Percentiles rank a stretch among this genome's conserved stretches.
Evolutionary conservation across 495 filamentous ascomycete species (phyloP).

Genomic region (Neurospora sp.): DNA sequence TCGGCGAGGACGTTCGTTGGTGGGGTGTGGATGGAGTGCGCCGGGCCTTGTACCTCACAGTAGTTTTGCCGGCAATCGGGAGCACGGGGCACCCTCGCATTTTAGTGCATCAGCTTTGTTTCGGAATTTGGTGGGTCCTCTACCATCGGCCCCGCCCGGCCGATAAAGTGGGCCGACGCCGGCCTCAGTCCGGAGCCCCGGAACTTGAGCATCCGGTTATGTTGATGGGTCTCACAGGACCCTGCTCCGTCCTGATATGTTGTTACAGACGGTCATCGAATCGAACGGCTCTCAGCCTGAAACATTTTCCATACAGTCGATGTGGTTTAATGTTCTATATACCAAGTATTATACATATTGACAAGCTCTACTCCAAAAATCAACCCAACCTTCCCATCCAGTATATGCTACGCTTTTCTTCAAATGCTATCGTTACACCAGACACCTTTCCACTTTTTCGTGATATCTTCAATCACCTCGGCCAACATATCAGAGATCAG

Average conservation of each 20-base stretch:
- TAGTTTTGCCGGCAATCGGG: not conserved
- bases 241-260: not conserved
- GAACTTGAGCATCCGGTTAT: not conserved
- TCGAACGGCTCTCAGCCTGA: not conserved
- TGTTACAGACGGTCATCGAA: not conserved
- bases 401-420: not conserved
- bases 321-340: too few relatives aligned
- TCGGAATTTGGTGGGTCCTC: not conserved
- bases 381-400: not conserved
- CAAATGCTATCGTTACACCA: not conserved
- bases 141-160: not conserved
- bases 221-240: not conserved
- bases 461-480: not conserved
- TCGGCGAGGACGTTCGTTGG: not conserved
- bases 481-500: constrained; percentile 14
- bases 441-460: not conserved
- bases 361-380: not conserved
- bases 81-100: not conserved
- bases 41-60: not conserved
- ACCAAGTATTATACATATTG: not conserved
- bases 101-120: not conserved
- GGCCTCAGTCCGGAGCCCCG: not conserved
- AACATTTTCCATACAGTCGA: not conserved
- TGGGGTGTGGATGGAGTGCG: not conserved
- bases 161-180: not conserved